Evolutionary conservation across 768 basidiomycete genomes (phyloP), one percentile per base, ranked within the genome.

Genomic region (Pleurotus tuber-regium): DNA sequence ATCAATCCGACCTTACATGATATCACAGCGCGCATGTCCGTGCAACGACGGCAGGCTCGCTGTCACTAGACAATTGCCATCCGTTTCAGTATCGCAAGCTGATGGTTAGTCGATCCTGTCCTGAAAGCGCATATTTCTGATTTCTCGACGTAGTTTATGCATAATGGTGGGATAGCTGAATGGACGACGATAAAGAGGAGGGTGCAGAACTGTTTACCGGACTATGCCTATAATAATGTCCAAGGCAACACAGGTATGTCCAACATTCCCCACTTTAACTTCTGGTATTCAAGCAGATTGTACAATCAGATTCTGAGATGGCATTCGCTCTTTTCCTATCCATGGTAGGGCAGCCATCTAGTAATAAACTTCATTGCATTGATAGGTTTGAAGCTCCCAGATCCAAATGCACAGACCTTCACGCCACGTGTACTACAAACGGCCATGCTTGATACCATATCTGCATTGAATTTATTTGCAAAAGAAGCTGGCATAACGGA

Each of bases 41-140:
- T 46, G 95, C 95, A 4, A 92, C 92, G 0, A 98, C 96, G 1
- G 87, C 90, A 0, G 94, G 93, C 6, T 87, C 92, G 0, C 70
- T 97, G n/a, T 92, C 89, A 18, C 69, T 93, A 57, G 92, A 94
- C 65, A 96, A 96, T 61, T 95, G 92, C 59, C 96, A 98, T 69
- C 97, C 97, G 4, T 99, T 96, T 70, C 83, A 83, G 33, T 86
- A 91, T 61, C 91, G 89, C 8, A 93, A 89, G 63, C 72, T 99
- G 42, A 97, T 98, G 92, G 94, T 93, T 61, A 59, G 69, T 57
- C 9, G 30, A 21, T 28, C 35, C 14, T 57, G 25, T 8, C 42
- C 46, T 40, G n/a, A 12, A 33, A 46, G 25, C 19, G 18, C 19
- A 18, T 48, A 43, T 8, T 14, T 42, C 35, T 43, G 38, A 50